Percentiles rank a stretch among this genome's conserved stretches.
phyloP scores from a whole-genome alignment of 768 basidiomycete genomes.

The Tubosaeta brunneosetosa region DNA sequence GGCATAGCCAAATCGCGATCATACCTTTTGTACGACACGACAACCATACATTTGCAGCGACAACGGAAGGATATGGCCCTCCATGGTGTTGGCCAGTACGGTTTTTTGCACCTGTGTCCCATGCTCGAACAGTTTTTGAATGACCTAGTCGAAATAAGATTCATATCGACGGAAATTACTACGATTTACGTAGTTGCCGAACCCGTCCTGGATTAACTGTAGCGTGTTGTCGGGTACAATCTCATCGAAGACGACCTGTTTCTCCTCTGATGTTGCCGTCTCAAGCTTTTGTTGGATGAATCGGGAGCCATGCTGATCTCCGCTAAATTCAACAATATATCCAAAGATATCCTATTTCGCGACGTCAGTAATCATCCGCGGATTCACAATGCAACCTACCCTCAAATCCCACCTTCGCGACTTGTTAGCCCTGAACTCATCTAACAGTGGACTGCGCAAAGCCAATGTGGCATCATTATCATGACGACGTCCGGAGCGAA shows the following conservation, averaged over 20 bases:
- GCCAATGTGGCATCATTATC: slow-evolving; percentile 36
- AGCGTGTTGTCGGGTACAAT: slow-evolving; percentile 73
- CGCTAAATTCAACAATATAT: slow-evolving; percentile 84
- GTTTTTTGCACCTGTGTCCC: slow-evolving; percentile 74
- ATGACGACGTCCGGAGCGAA: slow-evolving; percentile 44
- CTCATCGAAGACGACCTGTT: slow-evolving; percentile 78
- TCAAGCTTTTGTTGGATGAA: slow-evolving; percentile 91
- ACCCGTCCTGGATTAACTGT: slow-evolving; percentile 84
- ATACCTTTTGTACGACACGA: slow-evolving; percentile 89
- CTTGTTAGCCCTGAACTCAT: slow-evolving; percentile 82
- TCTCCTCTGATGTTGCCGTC: slow-evolving; percentile 71
- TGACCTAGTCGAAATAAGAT: slow-evolving; percentile 50
- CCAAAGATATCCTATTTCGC: slow-evolving; percentile 73
- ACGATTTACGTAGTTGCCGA: slow-evolving; percentile 85
- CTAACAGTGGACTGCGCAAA: slow-evolving; percentile 67
- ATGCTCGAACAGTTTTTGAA: slow-evolving; percentile 90
- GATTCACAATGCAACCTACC: slow-evolving; percentile 39
- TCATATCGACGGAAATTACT: neutral
- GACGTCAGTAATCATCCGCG: slow-evolving; percentile 2
- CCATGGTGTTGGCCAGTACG: slow-evolving; percentile 65
- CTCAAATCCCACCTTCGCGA: slow-evolving; percentile 75
- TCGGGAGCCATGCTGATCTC: slow-evolving; percentile 96
- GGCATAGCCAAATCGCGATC: neutral
- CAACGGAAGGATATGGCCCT: slow-evolving; percentile 68
- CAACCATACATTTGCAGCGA: slow-evolving; percentile 95